Evolutionary conservation across 768 basidiomycete species (phyloP).

Genomic region (Leccinellum albellum): DNA sequence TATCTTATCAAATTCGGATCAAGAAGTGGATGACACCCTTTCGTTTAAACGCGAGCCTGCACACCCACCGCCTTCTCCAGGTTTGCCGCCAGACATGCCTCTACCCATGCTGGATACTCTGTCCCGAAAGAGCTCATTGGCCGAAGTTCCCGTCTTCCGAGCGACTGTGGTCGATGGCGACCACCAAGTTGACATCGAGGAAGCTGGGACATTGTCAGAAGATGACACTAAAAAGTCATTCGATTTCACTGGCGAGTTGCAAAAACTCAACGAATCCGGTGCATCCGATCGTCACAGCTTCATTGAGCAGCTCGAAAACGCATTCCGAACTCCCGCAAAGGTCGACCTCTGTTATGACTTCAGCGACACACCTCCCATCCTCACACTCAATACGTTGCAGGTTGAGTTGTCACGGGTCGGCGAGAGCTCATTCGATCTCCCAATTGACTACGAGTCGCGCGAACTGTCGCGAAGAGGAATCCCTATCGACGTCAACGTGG

Average conservation of each 20-base stretch:
- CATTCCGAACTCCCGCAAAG: slow-evolving; percentile 74
- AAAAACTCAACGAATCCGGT: slow-evolving; percentile 65
- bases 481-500: slow-evolving; percentile 25
- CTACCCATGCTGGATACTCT: slow-evolving; percentile 28
- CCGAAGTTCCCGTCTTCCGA: slow-evolving; percentile 39
- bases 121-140: slow-evolving; percentile 8
- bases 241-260: slow-evolving; percentile 79
- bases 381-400: slow-evolving; percentile 41
- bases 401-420: slow-evolving; percentile 24
- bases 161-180: slow-evolving; percentile 44
- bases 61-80: slow-evolving; percentile 33
- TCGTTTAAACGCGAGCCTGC: slow-evolving; percentile 21
- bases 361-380: slow-evolving; percentile 48
- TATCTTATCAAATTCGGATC: slow-evolving; percentile 47
- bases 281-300: slow-evolving; percentile 70
- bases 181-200: slow-evolving; percentile 39
- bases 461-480: slow-evolving; percentile 15
- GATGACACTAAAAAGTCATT: slow-evolving; percentile 76
- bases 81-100: slow-evolving; percentile 40
- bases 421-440: slow-evolving; percentile 21
- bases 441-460: slow-evolving; percentile 15
- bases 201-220: slow-evolving; percentile 43
- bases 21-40: slow-evolving; percentile 41
- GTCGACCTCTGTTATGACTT: slow-evolving; percentile 55
- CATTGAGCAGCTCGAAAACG: slow-evolving; percentile 76